Percentiles rank a stretch among this genome's conserved stretches.
Conservation (phyloP, 2,329 filamentous ascomycete species). For the Fusarium sp. region DNA sequence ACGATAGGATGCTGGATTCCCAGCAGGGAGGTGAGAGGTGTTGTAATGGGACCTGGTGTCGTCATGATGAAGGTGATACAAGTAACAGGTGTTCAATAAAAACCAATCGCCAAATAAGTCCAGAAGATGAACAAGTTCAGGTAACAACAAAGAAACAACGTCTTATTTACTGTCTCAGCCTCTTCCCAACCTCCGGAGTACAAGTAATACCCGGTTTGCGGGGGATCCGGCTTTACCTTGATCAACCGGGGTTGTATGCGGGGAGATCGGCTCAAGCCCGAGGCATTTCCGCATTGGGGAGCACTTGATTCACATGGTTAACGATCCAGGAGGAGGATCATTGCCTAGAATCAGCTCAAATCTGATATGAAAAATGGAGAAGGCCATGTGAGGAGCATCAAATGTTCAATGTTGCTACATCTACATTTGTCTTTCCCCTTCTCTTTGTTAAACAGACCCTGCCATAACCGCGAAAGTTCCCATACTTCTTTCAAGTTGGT, state of each 20-base stretch:
- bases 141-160: background rate
- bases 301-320: conserved; percentile 41
- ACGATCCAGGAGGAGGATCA: background rate
- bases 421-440: conserved; percentile 2
- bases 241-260: conserved; percentile 43
- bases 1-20: conserved; percentile 90
- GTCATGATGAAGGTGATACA: conserved; percentile 51
- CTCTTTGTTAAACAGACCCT: background rate
- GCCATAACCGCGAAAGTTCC: conserved; percentile 3
- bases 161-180: background rate
- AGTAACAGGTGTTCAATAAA: background rate
- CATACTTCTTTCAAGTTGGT: conserved; percentile 38
- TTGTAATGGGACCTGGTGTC: conserved; percentile 70
- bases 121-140: background rate
- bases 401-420: conserved; percentile 15
- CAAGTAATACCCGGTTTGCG: conserved; percentile 13
- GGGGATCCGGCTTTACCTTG: conserved; percentile 30
- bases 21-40: conserved; percentile 82
- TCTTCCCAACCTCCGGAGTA: background rate
- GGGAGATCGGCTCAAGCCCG: conserved; percentile 46
- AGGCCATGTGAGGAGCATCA: background rate
- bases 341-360: background rate
- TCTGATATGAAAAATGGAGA: background rate
- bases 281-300: conserved; percentile 51
- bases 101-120: background rate